Evolutionary conservation across 2,329 filamentous ascomycete species (phyloP).

Genomic region (Epicoccum sorghinum): DNA sequence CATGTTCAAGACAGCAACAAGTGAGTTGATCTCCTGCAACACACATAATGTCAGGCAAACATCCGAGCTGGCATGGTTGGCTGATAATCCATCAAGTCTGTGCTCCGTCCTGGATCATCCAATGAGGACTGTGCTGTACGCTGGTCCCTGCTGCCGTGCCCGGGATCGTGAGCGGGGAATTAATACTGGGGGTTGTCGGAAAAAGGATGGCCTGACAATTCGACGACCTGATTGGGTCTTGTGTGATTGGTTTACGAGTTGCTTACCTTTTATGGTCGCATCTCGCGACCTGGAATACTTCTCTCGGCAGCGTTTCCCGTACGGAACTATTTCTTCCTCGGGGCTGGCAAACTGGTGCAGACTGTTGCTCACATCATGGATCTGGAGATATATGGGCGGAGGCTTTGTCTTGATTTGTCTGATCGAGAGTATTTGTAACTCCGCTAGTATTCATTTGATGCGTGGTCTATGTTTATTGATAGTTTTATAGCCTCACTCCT

Average conservation of each 20-base stretch:
- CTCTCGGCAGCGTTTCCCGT: too few species aligned
- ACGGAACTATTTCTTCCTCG: too few species aligned
- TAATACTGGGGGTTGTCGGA: not conserved
- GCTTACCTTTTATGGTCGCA: too few species aligned
- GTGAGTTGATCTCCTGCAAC: not conserved
- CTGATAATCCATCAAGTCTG: not conserved
- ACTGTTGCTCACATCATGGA: too few species aligned
- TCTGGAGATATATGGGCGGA: too few species aligned
- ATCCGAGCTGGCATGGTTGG: not conserved
- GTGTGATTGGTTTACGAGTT: too few species aligned
- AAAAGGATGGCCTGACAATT: not conserved
- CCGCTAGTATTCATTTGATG: not conserved
- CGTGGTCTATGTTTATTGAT: not conserved
- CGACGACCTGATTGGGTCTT: not conserved
- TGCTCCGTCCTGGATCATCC: not conserved
- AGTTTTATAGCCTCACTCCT: conserved; percentile 61
- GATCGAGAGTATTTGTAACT: not conserved
- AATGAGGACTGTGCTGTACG: not conserved
- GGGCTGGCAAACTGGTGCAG: too few species aligned
- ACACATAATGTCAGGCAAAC: not conserved
- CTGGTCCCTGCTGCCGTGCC: not conserved
- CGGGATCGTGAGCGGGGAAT: not conserved
- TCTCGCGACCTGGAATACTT: too few species aligned
- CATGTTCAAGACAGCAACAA: not conserved
- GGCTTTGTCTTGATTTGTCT: too few species aligned